phyloP scores from a whole-genome alignment of 2,329 filamentous ascomycete genomes.

The Thelonectria olida region DNA sequence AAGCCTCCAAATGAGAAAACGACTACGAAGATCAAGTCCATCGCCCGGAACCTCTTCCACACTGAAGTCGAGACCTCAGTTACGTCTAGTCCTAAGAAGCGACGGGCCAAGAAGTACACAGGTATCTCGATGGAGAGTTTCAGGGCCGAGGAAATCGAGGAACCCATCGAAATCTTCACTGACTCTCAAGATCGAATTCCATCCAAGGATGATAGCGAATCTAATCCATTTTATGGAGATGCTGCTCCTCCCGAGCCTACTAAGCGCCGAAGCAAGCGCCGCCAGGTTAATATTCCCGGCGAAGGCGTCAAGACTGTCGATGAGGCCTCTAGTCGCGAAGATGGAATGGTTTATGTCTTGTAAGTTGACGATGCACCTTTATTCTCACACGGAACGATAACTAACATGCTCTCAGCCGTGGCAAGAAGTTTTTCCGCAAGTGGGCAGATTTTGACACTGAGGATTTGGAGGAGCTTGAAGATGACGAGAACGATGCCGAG shows the following conservation, averaged over 20 bases:
- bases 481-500: conserved; percentile 48
- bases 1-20: conserved; percentile 66
- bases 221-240: conserved; percentile 77
- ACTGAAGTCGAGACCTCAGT: conserved; percentile 66
- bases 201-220: conserved; percentile 68
- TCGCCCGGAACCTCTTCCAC: conserved; percentile 72
- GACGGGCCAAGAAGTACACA: conserved; percentile 65
- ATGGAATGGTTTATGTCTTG: conserved; percentile 82
- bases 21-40: conserved; percentile 59
- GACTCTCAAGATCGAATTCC: conserved; percentile 83
- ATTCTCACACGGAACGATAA: conserved; percentile 12
- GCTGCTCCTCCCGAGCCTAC: conserved; percentile 50
- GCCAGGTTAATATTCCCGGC: conserved; percentile 63
- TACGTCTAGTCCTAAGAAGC: conserved; percentile 68
- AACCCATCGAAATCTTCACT: conserved; percentile 77
- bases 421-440: conserved; percentile 80
- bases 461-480: conserved; percentile 46
- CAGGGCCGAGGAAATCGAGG: conserved; percentile 62
- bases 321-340: conserved; percentile 69
- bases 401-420: conserved; percentile 66
- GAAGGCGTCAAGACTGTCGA: conserved; percentile 69
- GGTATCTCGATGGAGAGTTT: conserved; percentile 67
- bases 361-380: conserved; percentile 58
- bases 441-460: conserved; percentile 58
- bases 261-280: conserved; percentile 64